These are phyloP conservation scores for Sporothrix inflata DNA, from an alignment of 2,329 filamentous ascomycete species.

Conservation along the genomic window DNA sequence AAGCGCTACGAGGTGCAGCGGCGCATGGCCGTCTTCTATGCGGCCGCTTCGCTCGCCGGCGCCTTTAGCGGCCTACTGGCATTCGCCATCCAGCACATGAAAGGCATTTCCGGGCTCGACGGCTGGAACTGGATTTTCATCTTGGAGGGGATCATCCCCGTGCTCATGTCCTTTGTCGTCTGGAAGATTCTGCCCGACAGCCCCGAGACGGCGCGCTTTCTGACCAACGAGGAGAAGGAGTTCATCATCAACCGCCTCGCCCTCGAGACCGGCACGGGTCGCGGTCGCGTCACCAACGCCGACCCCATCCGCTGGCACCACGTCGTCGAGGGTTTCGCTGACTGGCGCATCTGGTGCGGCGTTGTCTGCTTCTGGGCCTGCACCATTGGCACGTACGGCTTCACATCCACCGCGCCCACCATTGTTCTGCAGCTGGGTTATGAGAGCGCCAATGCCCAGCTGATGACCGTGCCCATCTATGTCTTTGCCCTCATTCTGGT, in stretches of 20 bases:
- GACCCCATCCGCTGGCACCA: constrained; percentile 30
- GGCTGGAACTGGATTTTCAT: constrained; percentile 70
- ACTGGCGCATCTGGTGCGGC: constrained; percentile 33
- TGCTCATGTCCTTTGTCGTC: constrained; percentile 36
- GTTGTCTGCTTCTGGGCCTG: constrained; percentile 31
- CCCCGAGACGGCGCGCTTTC: constrained; percentile 39
- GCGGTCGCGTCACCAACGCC: constrained; percentile 29
- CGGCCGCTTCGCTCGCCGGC: constrained; percentile 26
- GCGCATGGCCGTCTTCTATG: constrained; percentile 31
- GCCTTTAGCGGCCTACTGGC: constrained; percentile 30
- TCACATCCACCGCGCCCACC: constrained; percentile 49
- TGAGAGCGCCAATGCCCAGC: constrained; percentile 28
- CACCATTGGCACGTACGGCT: constrained; percentile 29
- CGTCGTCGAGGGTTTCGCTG: constrained; percentile 25
- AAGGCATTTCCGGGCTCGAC: constrained; percentile 43
- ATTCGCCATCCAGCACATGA: constrained; percentile 30
- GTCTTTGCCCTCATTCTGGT: constrained; percentile 43
- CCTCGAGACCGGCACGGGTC: constrained; percentile 30
- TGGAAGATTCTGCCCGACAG: constrained; percentile 39
- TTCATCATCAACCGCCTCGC: constrained; percentile 43
- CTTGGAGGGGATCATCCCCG: constrained; percentile 34
- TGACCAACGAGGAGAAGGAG: constrained; percentile 42
- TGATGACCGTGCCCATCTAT: constrained; percentile 34
- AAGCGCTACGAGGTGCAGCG: constrained; percentile 29
- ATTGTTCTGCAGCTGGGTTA: constrained; percentile 62